Evolutionary conservation across 345 rosid genomes (phyloP).

Genomic region (Eucalyptus cloeziana): DNA sequence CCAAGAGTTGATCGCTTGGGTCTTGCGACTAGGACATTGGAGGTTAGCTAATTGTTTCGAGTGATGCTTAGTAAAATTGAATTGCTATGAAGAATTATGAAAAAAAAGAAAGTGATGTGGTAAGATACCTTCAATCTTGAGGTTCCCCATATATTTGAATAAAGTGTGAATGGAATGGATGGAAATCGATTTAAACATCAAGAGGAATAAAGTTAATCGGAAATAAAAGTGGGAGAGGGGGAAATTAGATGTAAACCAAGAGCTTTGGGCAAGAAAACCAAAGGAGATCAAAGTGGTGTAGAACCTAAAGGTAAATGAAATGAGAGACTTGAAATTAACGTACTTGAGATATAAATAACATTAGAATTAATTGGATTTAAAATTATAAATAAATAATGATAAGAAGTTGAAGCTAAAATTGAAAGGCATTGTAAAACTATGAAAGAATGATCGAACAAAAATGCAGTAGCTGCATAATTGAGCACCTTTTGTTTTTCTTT

Average conservation of each 20-base stretch:
- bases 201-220: not conserved
- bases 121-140: not conserved
- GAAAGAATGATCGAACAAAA: too few relatives aligned
- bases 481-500: not conserved
- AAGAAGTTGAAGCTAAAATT: too few relatives aligned
- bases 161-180: not conserved
- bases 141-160: not conserved
- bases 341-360: conserved; percentile 1
- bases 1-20: not conserved
- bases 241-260: too few relatives aligned
- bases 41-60: not conserved
- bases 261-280: not conserved
- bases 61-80: not conserved
- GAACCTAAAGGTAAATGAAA: not conserved
- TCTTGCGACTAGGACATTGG: not conserved
- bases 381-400: too few relatives aligned
- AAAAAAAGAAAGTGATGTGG: not conserved
- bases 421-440: too few relatives aligned
- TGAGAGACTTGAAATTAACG: conserved; percentile 37
- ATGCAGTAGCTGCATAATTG: not conserved
- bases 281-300: not conserved
- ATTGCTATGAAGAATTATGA: not conserved
- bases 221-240: not conserved
- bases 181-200: not conserved
- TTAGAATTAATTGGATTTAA: too few relatives aligned